Evolutionary conservation across 129 eudicot species (phyloP).

Genomic region (Erigeron canadensis): DNA sequence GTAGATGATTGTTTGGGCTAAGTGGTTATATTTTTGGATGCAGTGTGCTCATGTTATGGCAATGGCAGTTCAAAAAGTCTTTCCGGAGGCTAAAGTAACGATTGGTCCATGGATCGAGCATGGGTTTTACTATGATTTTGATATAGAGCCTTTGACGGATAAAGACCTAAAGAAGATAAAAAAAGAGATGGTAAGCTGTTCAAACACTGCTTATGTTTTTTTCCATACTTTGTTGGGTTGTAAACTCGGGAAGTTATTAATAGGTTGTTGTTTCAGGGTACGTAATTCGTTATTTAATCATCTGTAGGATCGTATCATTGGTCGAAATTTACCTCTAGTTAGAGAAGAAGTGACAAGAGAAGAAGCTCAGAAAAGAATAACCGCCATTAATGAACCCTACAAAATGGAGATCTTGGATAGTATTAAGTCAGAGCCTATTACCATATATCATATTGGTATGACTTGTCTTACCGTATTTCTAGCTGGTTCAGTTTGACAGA

Average conservation of each 20-base stretch:
- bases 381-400: slow-evolving; percentile 87
- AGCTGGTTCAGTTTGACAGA: not conserved
- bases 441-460: slow-evolving; percentile 92
- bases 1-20: slow-evolving; percentile 11
- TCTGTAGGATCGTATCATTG: slow-evolving; percentile 95
- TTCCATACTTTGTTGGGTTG: slow-evolving; percentile 8
- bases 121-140: slow-evolving; percentile 96
- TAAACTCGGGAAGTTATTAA: slow-evolving; percentile 31
- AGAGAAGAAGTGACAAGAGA: slow-evolving; percentile 97
- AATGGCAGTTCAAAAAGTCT: slow-evolving; percentile 98
- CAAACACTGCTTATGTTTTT: not conserved
- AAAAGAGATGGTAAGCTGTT: slow-evolving; percentile 91
- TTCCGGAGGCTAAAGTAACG: slow-evolving; percentile 94
- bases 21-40: slow-evolving; percentile 29
- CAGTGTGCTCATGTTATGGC: slow-evolving; percentile 99
- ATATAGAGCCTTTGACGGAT: slow-evolving; percentile 88
- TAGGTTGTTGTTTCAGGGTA: slow-evolving; percentile 44
- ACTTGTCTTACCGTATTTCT: slow-evolving; percentile 7
- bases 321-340: slow-evolving; percentile 74
- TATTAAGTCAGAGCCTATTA: slow-evolving; percentile 87
- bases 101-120: slow-evolving; percentile 99
- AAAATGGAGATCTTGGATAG: slow-evolving; percentile 84
- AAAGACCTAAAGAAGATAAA: slow-evolving; percentile 88
- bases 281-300: slow-evolving; percentile 54
- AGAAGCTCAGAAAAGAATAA: slow-evolving; percentile 81